Evolutionary conservation across 2,329 filamentous ascomycete species (phyloP).

Genomic region (Torrubiella hemipterigena): DNA sequence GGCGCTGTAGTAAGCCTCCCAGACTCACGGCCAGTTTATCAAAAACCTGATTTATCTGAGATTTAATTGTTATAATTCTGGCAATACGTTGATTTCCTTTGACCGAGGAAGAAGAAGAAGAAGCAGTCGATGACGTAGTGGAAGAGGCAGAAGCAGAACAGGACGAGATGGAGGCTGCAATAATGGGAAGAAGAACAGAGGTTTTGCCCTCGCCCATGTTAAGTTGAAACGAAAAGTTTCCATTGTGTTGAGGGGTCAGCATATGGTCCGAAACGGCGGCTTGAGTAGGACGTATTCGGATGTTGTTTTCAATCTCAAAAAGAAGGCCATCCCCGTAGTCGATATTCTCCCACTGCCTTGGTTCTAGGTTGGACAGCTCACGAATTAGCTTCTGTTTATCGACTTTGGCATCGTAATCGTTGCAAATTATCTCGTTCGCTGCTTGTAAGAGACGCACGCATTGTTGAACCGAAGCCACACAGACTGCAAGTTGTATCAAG

Average conservation of each 20-base stretch:
- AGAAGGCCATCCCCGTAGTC: constrained; percentile 22
- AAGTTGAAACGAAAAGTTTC: constrained; percentile 51
- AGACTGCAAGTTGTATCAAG: background rate
- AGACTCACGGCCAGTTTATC: constrained; percentile 42
- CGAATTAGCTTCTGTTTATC: too few relatives aligned
- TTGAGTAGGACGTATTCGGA: constrained; percentile 50
- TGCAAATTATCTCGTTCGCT: background rate
- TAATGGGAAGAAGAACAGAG: constrained; percentile 56
- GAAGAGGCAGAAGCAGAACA: too few relatives aligned
- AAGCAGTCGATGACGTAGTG: too few relatives aligned
- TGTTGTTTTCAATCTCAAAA: constrained; percentile 49
- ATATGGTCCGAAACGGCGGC: constrained; percentile 45
- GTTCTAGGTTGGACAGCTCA: background rate
- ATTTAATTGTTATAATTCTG: constrained; percentile 48
- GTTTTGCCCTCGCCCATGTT: constrained; percentile 66
- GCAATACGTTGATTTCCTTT: constrained; percentile 37
- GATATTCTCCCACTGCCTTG: constrained; percentile 21
- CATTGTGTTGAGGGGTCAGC: constrained; percentile 23
- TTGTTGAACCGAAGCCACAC: background rate
- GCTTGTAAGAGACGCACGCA: background rate
- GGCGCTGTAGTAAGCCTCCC: constrained; percentile 41
- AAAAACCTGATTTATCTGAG: constrained; percentile 48
- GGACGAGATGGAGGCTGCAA: constrained; percentile 15
- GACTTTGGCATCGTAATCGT: too few relatives aligned
- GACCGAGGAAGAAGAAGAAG: constrained; percentile 37